Evolutionary conservation across 257 asterid species (phyloP).

Genomic region (Osmanthus fragrans): DNA sequence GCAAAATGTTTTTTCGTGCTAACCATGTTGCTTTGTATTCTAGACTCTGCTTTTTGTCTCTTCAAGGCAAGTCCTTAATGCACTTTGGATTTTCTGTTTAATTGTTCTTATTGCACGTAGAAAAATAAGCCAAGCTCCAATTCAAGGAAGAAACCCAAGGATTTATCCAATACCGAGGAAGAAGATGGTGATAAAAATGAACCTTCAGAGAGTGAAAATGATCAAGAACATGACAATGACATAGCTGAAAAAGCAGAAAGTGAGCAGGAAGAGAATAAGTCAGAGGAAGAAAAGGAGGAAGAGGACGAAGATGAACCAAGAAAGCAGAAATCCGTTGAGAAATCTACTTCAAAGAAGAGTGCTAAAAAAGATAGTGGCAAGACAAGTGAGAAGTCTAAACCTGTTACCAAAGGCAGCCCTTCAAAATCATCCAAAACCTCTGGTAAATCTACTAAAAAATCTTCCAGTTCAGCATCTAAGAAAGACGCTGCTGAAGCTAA

Average conservation of each 20-base stretch:
- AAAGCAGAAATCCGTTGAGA: constrained; percentile 38
- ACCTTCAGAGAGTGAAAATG: constrained; percentile 45
- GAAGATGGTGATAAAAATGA: constrained; percentile 34
- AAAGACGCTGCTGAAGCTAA: constrained; percentile 50
- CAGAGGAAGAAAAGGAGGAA: constrained; percentile 36
- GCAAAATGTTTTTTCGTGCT: too few species aligned
- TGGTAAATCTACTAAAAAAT: constrained; percentile 42
- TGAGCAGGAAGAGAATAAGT: constrained; percentile 46
- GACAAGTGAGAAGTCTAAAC: constrained; percentile 41
- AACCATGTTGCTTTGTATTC: too few species aligned
- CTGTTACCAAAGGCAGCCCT: constrained; percentile 44
- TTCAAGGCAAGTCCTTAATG: not conserved
- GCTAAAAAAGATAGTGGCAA: constrained; percentile 38
- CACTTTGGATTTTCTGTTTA: constrained; percentile 1
- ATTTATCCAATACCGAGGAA: constrained; percentile 35
- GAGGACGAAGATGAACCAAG: constrained; percentile 41
- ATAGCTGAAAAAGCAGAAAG: constrained; percentile 42
- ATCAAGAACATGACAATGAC: constrained; percentile 37
- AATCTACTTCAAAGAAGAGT: constrained; percentile 43
- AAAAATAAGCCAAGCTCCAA: constrained; percentile 50
- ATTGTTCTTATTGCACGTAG: constrained; percentile 34
- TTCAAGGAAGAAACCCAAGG: constrained; percentile 55
- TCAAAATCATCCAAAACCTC: constrained; percentile 44
- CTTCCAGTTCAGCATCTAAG: constrained; percentile 51
- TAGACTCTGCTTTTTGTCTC: not conserved